Evolutionary conservation across 2,329 filamentous ascomycete species (phyloP), one percentile per base, ranked within the genome.

Genomic region (Aspergillus oerlinghausenensis): DNA sequence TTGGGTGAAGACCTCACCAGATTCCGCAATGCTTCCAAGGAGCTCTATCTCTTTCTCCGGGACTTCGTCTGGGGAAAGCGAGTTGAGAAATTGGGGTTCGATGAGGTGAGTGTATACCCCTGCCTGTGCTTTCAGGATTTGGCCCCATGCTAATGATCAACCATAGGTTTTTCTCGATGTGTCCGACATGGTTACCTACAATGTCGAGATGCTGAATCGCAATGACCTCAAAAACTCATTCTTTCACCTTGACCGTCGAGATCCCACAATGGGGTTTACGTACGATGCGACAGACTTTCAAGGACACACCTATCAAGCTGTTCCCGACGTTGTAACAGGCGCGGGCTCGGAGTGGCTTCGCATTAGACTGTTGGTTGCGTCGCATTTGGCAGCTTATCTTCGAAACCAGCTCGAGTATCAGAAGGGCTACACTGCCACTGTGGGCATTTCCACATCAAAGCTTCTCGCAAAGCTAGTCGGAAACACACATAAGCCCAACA

Each of bases 361-460:
- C 64, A 73, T 87, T 54, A 85, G 88, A 43, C 79, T 97, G 35
- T 77, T 88, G 11, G 77, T 97, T 8, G 92, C 85, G 4, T 94
- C 91, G 10, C 91, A 97, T 73, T 77, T 97, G 32, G 91, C 91
- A 4, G 79, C 84, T 29, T 80, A 93, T 68, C 73, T 97, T 26
- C 86, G 93, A 11, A 77, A 81, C 55, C 83, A 84, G 66, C 78
- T 97, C 10, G 89, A 95, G 66, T 79, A 86, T 49, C 80, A 90
- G 49, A 88, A 86, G 66, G 90, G 91, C 1, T 96, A 93, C 73
- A 96, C 92, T 0, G 88, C 88, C 28, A 93, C 92, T 1, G 92
- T 90, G 45, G 93, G 93, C 3, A 85, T 97, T 23, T 88, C 92
- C 2, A 95, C 90, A 0, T 93, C 88, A 67, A 97, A 97, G 73